Base-by-base conservation (phyloP, 192 early-diverging fungal species). In the Oehlia diaphana region DNA sequence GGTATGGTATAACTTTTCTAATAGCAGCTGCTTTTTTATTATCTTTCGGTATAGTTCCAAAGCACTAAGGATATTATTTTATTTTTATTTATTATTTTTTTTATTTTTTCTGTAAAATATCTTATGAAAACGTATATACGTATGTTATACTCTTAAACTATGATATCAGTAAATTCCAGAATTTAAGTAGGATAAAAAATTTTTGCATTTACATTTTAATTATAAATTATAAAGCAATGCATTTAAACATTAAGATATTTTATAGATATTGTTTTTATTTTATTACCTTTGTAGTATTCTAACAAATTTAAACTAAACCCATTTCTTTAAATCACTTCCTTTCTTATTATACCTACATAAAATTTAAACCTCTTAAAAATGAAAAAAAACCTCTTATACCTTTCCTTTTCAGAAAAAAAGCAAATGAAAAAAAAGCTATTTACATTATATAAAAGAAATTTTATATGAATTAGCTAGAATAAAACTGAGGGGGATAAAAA, bases 1-100 rank as follows among this genome's bases (percentile, higher is more conserved):
- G 87, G 80, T 88, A 84, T 67, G 23, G 76, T 33, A 82, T 85
- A 77, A 81, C 83, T 13, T 53, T 5, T 2, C 28, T 85, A 72
- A 82, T 85, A 12, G 81, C 44, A 9, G 44, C 74, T 13, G 82
- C 81, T 53, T 71, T 31, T 23, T 65, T 86, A 9, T 63, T 84
- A 8, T 66, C 89, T 28, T 86, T 88, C 33, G 49, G 58, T 37
- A 10, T 75, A 26, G 42, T 14, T 9, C 44, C 19, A 2, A 42
- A 42, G 39, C 8, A 42, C 39, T 42, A 42, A 42, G 7, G 39
- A 37, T 37, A 37, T 37, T 37, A 37, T 5, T 37, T 0, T 37
- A 37, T 4, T 37, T 37, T 37, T 31, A 37, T 37, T 37, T 37
- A 37, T 37, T 37, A 31, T 31, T 2, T 31, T 31, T 31, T 31